Evolutionary conservation across 2,329 filamentous ascomycete genomes (phyloP).

Genomic region (Colletotrichum eleusines): DNA sequence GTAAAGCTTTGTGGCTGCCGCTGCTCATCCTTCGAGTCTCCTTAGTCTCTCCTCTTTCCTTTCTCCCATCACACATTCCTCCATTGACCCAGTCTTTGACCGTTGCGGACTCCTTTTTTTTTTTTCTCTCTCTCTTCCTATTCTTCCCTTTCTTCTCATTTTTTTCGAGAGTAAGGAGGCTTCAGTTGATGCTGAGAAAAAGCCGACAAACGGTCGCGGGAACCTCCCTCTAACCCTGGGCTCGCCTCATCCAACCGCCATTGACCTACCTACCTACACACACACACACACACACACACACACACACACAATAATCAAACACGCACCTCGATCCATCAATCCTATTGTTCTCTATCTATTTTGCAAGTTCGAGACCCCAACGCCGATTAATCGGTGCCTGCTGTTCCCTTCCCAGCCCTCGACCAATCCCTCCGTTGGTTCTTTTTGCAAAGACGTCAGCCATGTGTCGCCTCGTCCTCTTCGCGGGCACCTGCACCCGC

Average conservation of each 20-base stretch:
- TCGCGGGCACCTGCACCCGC: constrained; percentile 58
- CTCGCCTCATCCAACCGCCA: background rate
- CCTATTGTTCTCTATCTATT: too few relatives aligned
- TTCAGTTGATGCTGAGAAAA: background rate
- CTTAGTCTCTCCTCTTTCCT: constrained; percentile 4
- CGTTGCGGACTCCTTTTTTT: background rate
- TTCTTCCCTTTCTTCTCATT: too few relatives aligned
- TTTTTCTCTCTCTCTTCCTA: background rate
- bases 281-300: too few relatives aligned
- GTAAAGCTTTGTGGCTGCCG: constrained; percentile 11
- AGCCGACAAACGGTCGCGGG: background rate
- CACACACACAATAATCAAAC: too few relatives aligned
- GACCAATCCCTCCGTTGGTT: background rate
- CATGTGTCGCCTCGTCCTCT: constrained; percentile 63
- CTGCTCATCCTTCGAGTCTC: background rate
- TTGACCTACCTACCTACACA: too few relatives aligned
- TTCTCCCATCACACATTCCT: constrained; percentile 7
- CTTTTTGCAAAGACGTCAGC: background rate
- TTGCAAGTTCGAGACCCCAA: too few relatives aligned
- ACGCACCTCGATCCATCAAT: too few relatives aligned
- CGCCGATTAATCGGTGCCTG: too few relatives aligned
- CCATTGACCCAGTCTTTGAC: background rate
- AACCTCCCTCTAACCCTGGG: background rate
- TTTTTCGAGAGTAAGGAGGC: background rate
- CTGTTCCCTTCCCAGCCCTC: too few relatives aligned